Base-by-base conservation (phyloP, 148 eudicot genomes). In the Talinum fruticosum region DNA sequence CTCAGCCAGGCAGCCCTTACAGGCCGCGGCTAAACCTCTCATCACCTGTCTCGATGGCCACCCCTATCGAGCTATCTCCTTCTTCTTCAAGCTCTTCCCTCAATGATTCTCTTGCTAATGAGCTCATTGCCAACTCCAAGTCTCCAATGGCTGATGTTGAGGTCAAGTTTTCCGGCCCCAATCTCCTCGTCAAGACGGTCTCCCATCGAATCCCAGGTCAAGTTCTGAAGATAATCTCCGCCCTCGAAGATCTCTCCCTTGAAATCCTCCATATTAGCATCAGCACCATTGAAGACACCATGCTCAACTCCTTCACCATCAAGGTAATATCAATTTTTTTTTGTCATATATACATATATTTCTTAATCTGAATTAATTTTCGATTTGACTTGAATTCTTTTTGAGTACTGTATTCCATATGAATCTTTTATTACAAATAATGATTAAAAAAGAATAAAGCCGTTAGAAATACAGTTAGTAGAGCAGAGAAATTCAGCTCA, bases 101-200 rank as follows among this genome's bases (percentile, higher is more conserved):
- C 6, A 73, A 78, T 51, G 86, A 88, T 75, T 54, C 62, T 68
- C 7, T 33, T 32, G 75, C 78, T 18, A 92, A 94, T 45, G 98
- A 94, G 79, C 97, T 93, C 1, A 88, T 88, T 7, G 98, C 97
- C 0, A 89, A 84, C 82, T 93, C 93, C 7, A 96, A 81, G 49
- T 96, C 99, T 2, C 82, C 87, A 0, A 57, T 90, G 67, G 99
- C 97, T 16, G 97, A 90, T 32, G 98, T 96, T 34, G 97, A 93
- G 85, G 99, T 93, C 35, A 93, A 91, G 81, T 91, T 96, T 47
- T 84, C 91, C 2, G 97, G 95, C 16, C 77, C 93, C 6, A 93
- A 96, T 84, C 75, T 96, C 33, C 73, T 93, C 47, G 66, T 96
- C 4, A 91, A 88, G 85, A 96, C 97, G 8, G 77, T 80, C 1